These are phyloP conservation scores for Metschnikowia picachoensis DNA, from an alignment of 805 yeast genomes.

Conservation along the genomic window DNA sequence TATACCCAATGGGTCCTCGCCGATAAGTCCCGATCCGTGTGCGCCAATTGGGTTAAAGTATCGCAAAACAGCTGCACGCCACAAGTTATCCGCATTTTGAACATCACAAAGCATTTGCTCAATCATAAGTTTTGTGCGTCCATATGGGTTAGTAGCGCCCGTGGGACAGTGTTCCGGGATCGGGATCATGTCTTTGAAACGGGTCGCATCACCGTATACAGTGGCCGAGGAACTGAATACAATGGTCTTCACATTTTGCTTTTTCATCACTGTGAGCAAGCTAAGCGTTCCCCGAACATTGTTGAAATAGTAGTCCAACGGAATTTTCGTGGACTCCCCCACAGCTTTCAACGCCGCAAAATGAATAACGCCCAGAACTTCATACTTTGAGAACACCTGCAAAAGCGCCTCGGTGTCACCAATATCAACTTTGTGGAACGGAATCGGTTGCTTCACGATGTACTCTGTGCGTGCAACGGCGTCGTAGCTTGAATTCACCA, in stretches of 20 bases:
- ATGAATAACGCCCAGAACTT: conserved; percentile 62
- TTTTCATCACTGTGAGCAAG: conserved; percentile 51
- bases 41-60: conserved; percentile 87
- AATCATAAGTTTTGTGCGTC: conserved; percentile 62
- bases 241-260: conserved; percentile 44
- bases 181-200: conserved; percentile 69
- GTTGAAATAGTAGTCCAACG: conserved; percentile 63
- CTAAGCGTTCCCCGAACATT: conserved; percentile 64
- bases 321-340: conserved; percentile 68
- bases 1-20: conserved; percentile 76
- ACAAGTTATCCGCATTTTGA: conserved; percentile 39
- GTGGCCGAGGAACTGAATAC: conserved; percentile 81
- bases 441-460: conserved; percentile 46
- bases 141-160: conserved; percentile 76
- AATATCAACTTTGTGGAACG: conserved; percentile 57
- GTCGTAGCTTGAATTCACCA: conserved; percentile 62
- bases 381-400: conserved; percentile 45
- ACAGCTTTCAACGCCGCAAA: conserved; percentile 85
- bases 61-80: conserved; percentile 62
- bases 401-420: conserved; percentile 45
- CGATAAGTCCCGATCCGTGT: conserved; percentile 74
- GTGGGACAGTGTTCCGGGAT: conserved; percentile 76
- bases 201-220: conserved; percentile 77
- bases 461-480: conserved; percentile 60
- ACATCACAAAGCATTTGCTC: conserved; percentile 60